Conservation (phyloP, 768 basidiomycete genomes). For the Tricholoma bakamatsutake region DNA sequence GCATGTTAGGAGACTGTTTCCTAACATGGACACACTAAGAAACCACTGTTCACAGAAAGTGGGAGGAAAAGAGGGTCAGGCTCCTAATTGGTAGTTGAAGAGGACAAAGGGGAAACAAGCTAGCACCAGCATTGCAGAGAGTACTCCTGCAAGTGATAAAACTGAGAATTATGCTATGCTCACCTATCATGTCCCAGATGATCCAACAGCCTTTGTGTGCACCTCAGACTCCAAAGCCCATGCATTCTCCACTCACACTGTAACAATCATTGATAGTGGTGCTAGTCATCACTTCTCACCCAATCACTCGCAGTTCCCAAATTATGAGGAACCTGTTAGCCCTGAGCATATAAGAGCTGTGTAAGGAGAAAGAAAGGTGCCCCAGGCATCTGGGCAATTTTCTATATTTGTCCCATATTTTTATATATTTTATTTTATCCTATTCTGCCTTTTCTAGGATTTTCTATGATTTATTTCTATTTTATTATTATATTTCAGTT, state of each 20-base stretch:
- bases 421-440: too few species aligned
- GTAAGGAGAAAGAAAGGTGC: too few species aligned
- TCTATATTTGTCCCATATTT: too few species aligned
- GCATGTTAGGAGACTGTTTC: too few species aligned
- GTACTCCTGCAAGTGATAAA: not conserved
- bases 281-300: not conserved
- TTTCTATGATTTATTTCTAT: too few species aligned
- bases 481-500: too few species aligned
- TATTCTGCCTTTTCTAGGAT: too few species aligned
- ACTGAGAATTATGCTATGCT: not conserved
- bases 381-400: too few species aligned
- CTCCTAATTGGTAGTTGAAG: not conserved
- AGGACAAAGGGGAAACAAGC: not conserved
- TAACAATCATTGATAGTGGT: not conserved
- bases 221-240: not conserved
- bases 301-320: conserved; percentile 15
- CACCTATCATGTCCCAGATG: not conserved
- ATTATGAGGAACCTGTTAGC: conserved; percentile 11
- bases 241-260: not conserved
- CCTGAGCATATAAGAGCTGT: conserved; percentile 20
- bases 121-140: not conserved
- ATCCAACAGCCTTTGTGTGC: not conserved
- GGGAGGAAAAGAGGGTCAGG: too few species aligned
- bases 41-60: too few species aligned
- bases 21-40: not conserved